These are phyloP conservation scores for Diaporthe vaccinii DNA, from an alignment of 2,329 filamentous ascomycete species.

Conservation along the genomic window DNA sequence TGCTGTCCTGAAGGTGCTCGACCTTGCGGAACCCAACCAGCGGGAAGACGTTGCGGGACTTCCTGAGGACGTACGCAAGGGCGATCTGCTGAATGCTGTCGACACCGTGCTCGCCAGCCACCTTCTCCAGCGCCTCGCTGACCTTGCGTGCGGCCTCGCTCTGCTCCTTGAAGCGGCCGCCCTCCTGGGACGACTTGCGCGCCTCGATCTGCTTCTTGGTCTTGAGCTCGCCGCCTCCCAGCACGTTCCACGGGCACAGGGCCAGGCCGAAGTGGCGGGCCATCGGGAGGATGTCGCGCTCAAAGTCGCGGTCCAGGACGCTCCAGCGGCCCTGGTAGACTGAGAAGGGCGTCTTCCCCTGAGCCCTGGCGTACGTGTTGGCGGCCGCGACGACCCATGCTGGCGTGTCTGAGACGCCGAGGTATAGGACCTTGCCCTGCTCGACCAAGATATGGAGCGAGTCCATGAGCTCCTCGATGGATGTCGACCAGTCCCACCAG, in stretches of 20 bases:
- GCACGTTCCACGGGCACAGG: constrained; percentile 66
- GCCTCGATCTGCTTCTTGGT: constrained; percentile 47
- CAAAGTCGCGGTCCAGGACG: constrained; percentile 58
- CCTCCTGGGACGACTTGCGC: constrained; percentile 45
- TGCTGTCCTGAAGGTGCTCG: constrained; percentile 78
- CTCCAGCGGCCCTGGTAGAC: constrained; percentile 58
- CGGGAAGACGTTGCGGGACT: constrained; percentile 79
- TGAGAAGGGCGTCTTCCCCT: constrained; percentile 53
- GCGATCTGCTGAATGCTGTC: constrained; percentile 66
- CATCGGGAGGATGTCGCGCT: constrained; percentile 78
- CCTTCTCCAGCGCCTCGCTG: constrained; percentile 61
- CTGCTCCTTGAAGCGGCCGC: constrained; percentile 55
- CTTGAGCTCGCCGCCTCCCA: constrained; percentile 58
- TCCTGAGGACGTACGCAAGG: constrained; percentile 80
- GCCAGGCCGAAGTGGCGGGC: constrained; percentile 68
- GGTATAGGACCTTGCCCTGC: constrained; percentile 57
- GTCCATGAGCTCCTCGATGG: constrained; percentile 59
- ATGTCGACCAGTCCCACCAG: constrained; percentile 59
- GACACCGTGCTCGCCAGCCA: constrained; percentile 60
- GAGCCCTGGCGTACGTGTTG: constrained; percentile 54
- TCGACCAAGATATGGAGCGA: constrained; percentile 56
- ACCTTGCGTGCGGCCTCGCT: constrained; percentile 66
- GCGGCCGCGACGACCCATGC: constrained; percentile 56
- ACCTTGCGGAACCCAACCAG: constrained; percentile 79
- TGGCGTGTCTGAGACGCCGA: constrained; percentile 56